phyloP scores from a whole-genome alignment of 2,329 filamentous ascomycete species.

The Tolypocladium sp. region DNA sequence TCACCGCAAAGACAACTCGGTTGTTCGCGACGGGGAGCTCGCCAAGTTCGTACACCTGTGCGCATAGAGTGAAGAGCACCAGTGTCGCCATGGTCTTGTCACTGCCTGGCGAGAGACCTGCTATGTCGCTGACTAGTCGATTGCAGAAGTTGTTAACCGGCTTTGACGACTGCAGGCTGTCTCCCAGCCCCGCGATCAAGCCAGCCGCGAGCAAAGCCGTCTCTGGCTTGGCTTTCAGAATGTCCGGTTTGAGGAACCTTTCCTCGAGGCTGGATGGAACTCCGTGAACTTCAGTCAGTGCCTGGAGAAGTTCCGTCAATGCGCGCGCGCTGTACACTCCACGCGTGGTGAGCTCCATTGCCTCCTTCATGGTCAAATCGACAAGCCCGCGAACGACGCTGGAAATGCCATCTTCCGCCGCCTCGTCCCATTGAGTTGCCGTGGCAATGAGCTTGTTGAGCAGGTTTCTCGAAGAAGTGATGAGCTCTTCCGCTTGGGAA shows the following conservation, averaged over 20 bases:
- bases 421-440: slow-evolving; percentile 28
- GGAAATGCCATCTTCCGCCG: slow-evolving; percentile 21
- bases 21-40: slow-evolving; percentile 52
- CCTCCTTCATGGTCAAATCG: slow-evolving; percentile 32
- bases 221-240: slow-evolving; percentile 36
- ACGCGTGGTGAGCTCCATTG: slow-evolving; percentile 29
- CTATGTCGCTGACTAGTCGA: slow-evolving; percentile 51
- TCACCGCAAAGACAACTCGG: slow-evolving; percentile 73
- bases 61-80: slow-evolving; percentile 43
- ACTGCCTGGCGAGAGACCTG: slow-evolving; percentile 33
- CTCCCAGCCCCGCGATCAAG: slow-evolving; percentile 41
- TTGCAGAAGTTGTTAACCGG: slow-evolving; percentile 46
- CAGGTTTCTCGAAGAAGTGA: slow-evolving; percentile 28
- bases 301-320: slow-evolving; percentile 39
- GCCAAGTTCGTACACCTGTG: slow-evolving; percentile 41
- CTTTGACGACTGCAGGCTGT: slow-evolving; percentile 38
- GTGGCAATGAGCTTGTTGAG: slow-evolving; percentile 24
- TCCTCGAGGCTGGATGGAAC: slow-evolving; percentile 35
- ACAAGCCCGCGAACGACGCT: slow-evolving; percentile 32
- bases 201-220: slow-evolving; percentile 41
- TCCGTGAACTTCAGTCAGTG: slow-evolving; percentile 36
- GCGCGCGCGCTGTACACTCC: slow-evolving; percentile 45
- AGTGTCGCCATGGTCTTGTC: slow-evolving; percentile 39
- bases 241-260: slow-evolving; percentile 32
- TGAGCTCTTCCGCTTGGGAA: slow-evolving; percentile 31